Percentiles rank a stretch among this genome's conserved stretches.
These are phyloP conservation scores for Aspergillus haitiensis DNA, from an alignment of 495 filamentous ascomycete species.

Conservation along the genomic window DNA sequence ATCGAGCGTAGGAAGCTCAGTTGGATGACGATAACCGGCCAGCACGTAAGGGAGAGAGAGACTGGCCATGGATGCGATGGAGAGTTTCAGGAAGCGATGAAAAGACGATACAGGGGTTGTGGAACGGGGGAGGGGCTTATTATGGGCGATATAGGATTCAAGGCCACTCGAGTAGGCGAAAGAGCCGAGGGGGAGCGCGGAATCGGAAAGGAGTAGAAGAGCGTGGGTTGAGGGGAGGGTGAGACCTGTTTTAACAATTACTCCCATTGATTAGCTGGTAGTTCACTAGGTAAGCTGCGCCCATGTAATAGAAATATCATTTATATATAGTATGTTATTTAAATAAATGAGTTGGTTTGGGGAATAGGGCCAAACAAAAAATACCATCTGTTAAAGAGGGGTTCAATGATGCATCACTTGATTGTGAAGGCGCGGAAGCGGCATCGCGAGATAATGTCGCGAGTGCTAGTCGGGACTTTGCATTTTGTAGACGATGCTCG, in stretches of 20 bases:
- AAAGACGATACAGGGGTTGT: conserved; percentile 51
- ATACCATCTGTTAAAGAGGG: conserved; percentile 18
- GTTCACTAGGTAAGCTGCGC: too few species aligned
- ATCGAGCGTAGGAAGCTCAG: conserved; percentile 61
- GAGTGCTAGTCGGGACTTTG: conserved; percentile 27
- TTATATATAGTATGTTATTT: not conserved
- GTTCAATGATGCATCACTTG: conserved; percentile 4
- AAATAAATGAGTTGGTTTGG: not conserved
- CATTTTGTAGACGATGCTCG: conserved; percentile 46
- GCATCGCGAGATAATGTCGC: conserved; percentile 7
- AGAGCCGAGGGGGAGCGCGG: conserved; percentile 89
- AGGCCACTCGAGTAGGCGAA: conserved; percentile 96
- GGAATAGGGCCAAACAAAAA: not conserved
- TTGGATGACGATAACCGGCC: conserved; percentile 66
- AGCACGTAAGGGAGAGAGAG: conserved; percentile 85
- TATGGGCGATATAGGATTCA: conserved; percentile 90
- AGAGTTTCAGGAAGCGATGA: conserved; percentile 73
- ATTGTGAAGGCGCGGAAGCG: not conserved
- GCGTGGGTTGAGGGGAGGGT: conserved; percentile 55
- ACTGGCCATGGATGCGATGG: conserved; percentile 72
- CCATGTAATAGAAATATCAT: too few species aligned
- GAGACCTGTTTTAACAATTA: not conserved
- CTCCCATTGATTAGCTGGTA: not conserved
- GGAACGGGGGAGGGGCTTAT: conserved; percentile 45
- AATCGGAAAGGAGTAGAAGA: conserved; percentile 91